Percentiles rank a stretch among this genome's conserved stretches.
phyloP scores from a whole-genome alignment of 1,284 basidiomycete species.

The Heterobasidion occidentale region DNA sequence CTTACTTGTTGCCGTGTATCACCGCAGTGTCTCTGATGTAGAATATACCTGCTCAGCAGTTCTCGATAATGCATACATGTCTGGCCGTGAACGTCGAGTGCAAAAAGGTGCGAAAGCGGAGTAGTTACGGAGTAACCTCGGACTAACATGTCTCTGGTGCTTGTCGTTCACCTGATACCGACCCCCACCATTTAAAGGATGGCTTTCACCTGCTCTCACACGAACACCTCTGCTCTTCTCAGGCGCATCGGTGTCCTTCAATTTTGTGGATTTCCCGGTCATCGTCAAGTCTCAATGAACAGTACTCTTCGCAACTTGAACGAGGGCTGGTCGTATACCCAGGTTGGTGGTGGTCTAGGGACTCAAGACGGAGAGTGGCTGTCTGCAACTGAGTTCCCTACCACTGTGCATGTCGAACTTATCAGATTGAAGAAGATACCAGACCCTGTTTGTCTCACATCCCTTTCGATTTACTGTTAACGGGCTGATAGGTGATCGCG shows the following conservation, averaged over 20 bases:
- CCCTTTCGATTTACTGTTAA: not conserved
- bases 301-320: constrained; percentile 12
- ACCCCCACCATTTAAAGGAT: not conserved
- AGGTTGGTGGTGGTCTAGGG: constrained; percentile 52
- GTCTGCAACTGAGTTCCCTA: constrained; percentile 58
- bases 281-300: constrained; percentile 1
- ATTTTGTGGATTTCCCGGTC: too few species aligned
- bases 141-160: not conserved
- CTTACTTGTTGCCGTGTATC: too few species aligned
- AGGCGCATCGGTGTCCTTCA: too few species aligned
- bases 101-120: not conserved
- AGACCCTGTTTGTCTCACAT: constrained; percentile 57
- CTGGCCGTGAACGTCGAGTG: not conserved
- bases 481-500: not conserved
- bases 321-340: constrained; percentile 60
- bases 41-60: too few species aligned
- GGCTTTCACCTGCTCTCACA: not conserved
- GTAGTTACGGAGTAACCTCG: not conserved
- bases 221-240: not conserved
- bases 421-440: constrained; percentile 63
- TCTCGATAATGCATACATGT: too few species aligned
- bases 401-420: constrained; percentile 81
- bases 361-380: constrained; percentile 64
- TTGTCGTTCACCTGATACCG: not conserved
- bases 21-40: too few species aligned